These are phyloP conservation scores for Colletotrichum navitas DNA, from an alignment of 2,329 filamentous ascomycete genomes.

Conservation along the genomic window DNA sequence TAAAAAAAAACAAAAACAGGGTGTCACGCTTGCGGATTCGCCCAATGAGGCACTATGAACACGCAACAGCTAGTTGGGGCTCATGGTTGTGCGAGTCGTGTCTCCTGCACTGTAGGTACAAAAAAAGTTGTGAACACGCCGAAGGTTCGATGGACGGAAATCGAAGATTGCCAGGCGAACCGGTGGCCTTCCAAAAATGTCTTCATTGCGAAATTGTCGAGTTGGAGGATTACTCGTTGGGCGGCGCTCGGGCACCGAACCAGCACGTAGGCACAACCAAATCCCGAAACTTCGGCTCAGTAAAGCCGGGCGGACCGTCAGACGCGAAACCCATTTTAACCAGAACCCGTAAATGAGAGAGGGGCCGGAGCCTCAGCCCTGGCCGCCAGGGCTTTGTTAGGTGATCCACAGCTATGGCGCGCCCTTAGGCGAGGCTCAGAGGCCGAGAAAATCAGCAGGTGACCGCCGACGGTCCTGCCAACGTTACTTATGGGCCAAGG, in stretches of 20 bases:
- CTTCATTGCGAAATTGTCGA: neutral
- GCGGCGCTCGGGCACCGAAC: slow-evolving; percentile 23
- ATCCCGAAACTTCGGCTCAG: slow-evolving; percentile 9
- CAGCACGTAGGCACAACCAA: neutral
- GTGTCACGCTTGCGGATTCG: slow-evolving; percentile 9
- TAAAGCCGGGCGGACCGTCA: neutral
- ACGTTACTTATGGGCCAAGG: slow-evolving; percentile 19
- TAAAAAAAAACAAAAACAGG: no score
- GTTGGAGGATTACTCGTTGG: slow-evolving; percentile 24
- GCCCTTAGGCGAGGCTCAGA: neutral
- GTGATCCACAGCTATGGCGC: slow-evolving; percentile 13
- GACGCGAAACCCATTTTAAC: slow-evolving; percentile 23
- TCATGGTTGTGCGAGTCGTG: slow-evolving; percentile 17
- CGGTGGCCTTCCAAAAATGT: neutral
- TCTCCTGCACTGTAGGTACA: neutral
- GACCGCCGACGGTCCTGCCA: slow-evolving; percentile 11
- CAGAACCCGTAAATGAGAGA: slow-evolving; percentile 20
- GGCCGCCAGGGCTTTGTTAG: slow-evolving; percentile 13
- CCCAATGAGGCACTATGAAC: slow-evolving; percentile 8
- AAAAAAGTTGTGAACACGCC: neutral
- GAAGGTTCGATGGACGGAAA: neutral
- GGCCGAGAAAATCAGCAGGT: slow-evolving; percentile 2
- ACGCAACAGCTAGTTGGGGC: neutral
- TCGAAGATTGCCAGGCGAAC: neutral
- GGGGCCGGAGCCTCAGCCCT: slow-evolving; percentile 25